Base-by-base conservation (phyloP, 2,329 filamentous ascomycete species). In the Colletotrichum siamense region DNA sequence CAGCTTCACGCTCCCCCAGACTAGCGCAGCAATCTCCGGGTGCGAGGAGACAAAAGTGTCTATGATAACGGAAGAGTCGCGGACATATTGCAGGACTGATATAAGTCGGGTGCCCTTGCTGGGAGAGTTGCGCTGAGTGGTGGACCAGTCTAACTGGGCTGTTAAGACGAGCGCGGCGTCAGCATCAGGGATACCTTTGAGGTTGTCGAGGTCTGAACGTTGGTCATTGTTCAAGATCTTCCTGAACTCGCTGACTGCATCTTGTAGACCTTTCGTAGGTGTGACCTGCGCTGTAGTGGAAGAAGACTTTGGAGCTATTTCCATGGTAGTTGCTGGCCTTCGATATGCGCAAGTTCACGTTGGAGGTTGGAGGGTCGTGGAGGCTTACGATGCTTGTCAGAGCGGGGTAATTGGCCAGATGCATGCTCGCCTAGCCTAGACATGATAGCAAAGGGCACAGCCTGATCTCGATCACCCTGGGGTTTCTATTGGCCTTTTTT, bases 401-500 rank as follows among this genome's bases (percentile, higher is more conserved):
- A 18, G 39, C 39, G 39, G 39, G 18, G 39, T n/a, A 44, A 44
- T n/a, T 10, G 39, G 18, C 39, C 18, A n/a, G 39, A 44, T 44
- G 39, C 39, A n/a, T 44, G 9, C 39, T 44, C 39, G 39, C 39
- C 39, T 6, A 12, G 39, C 39, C 39, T 6, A n/a, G 39, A 44
- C 2, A 44, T 44, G 39, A n/a, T 10, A 44, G 39, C 8, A 44
- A 44, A 10, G 5, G 0, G 18, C 18, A 44, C 39, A 44, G 39
- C 39, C 18, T 44, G 39, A 44, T 44, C 1, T n/a, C 1, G 8
- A 44, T 1, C 8, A 44, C 39, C 0, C 18, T 44, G 18, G 16
- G 3, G 5, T 6, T n/a, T 6, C 1, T 44, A 0, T 44, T 2
- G 39, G 1, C 9, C 5, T 44, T 44, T 6, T 44, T 12, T 0